These are phyloP conservation scores for Calycina herbarum DNA, from an alignment of 2,329 filamentous ascomycete species.

Conservation along the genomic window DNA sequence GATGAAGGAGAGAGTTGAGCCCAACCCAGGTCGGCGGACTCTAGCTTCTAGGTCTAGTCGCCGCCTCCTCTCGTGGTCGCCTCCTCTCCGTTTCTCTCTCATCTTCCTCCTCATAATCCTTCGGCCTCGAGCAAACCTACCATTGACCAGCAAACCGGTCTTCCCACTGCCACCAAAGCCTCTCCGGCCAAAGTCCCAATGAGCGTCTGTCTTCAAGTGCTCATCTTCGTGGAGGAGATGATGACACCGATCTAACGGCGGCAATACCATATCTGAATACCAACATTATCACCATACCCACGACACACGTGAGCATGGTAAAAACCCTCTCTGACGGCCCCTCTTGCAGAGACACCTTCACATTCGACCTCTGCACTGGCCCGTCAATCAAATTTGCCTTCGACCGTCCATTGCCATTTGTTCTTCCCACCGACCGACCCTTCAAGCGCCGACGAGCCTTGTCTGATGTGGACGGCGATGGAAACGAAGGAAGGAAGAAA, in stretches of 20 bases:
- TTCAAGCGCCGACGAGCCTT: constrained; percentile 38
- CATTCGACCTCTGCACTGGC: constrained; percentile 39
- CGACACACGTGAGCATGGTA: constrained; percentile 36
- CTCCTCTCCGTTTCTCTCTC: background rate
- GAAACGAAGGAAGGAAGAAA: constrained; percentile 55
- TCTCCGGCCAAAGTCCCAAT: constrained; percentile 24
- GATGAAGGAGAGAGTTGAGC: constrained; percentile 12
- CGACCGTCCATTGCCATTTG: constrained; percentile 32
- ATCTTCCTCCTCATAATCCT: constrained; percentile 5
- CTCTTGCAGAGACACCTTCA: constrained; percentile 34
- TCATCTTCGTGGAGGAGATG: constrained; percentile 37
- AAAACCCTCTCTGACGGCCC: constrained; percentile 28
- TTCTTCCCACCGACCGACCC: constrained; percentile 23
- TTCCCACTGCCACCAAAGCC: background rate
- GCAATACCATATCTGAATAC: background rate
- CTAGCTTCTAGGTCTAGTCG: background rate
- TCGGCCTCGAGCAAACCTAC: background rate
- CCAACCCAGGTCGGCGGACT: constrained; percentile 11
- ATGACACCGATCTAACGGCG: constrained; percentile 33
- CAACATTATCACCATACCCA: constrained; percentile 3
- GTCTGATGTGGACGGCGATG: constrained; percentile 38
- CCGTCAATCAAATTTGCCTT: constrained; percentile 40
- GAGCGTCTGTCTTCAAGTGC: constrained; percentile 36
- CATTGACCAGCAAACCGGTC: background rate
- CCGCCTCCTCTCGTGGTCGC: background rate